Base-by-base conservation (phyloP, 441 rosid species). In the Sinapis alba region DNA sequence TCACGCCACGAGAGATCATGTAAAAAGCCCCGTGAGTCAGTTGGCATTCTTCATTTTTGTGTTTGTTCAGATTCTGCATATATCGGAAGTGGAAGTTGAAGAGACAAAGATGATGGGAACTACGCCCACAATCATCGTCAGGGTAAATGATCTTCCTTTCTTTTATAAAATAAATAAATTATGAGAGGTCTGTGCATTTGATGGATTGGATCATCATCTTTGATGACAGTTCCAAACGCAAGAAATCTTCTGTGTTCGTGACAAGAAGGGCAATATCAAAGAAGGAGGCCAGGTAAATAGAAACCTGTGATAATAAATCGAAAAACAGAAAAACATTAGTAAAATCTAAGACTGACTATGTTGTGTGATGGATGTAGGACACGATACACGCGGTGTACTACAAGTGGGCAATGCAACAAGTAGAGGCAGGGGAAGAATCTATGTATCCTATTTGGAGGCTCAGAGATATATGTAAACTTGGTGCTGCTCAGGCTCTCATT, bases 21-120 rank as follows among this genome's bases (percentile, higher is more conserved):
- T 50, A 50, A 50, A 50, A 28, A n/a, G n/a, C n/a, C n/a, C 26
- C 20, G 6, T 16, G 61, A 64, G 47, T 36, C 65, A 50, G 66
- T 8, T 38, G 69, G 18, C 18, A n/a, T n/a, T n/a, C n/a, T 66
- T 77, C 27, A 3, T 16, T 72, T 18, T 36, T 26, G 54, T 62
- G 66, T 19, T 19, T 19, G 47, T 77, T 72, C 87, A 96, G 98
- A 86, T 96, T 84, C 86, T 96, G 56, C 97, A 91, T 78, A 74
- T 93, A 73, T 96, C 97, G 50, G 97, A 96, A 1, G 90, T 90
- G 61, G 97, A 93, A 66, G 88, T 96, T 43, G 80, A 84, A 76
- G 97, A 96, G 78, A 90, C 87, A 73, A 96, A 91, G 86, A 89
- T 91, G 97, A 87, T 96, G 97, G 97, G 97, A 82, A 85, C 79